Percentiles rank a stretch among this genome's conserved stretches.
phyloP scores from a whole-genome alignment of 73 alveolate species.

The Paramecium sonneborni region DNA sequence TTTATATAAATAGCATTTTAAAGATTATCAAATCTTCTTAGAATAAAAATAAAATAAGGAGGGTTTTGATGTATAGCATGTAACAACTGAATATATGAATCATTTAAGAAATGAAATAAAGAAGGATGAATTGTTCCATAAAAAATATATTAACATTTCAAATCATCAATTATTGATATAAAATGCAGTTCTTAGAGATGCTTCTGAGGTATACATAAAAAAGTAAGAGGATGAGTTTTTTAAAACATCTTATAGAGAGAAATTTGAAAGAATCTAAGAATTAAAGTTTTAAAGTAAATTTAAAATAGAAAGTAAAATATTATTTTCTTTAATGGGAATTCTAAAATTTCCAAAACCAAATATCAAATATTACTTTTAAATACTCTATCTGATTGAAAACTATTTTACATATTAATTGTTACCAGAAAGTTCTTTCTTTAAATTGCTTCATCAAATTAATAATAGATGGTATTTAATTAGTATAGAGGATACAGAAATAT shows the following conservation, averaged over 20 bases:
- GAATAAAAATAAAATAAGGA: neutral
- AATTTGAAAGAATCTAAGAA: slow-evolving; percentile 46
- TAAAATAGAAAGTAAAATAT: slow-evolving; percentile 39
- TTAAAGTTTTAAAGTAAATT: slow-evolving; percentile 28
- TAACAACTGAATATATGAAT: slow-evolving; percentile 18
- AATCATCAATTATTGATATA: slow-evolving; percentile 17
- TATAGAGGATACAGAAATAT: neutral
- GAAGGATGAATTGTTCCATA: slow-evolving; percentile 21
- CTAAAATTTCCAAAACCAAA: slow-evolving; percentile 52
- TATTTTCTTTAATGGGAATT: slow-evolving; percentile 47
- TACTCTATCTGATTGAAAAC: slow-evolving; percentile 17
- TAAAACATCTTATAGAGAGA: neutral
- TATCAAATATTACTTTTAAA: slow-evolving; percentile 39
- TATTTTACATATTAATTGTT: slow-evolving; percentile 41
- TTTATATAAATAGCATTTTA: neutral
- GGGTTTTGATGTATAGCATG: neutral
- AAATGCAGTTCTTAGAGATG: slow-evolving; percentile 48
- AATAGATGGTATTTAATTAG: slow-evolving; percentile 31
- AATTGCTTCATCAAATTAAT: neutral
- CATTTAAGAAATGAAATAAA: slow-evolving; percentile 52
- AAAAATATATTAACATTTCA: neutral
- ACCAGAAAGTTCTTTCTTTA: slow-evolving; percentile 39
- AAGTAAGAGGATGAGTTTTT: slow-evolving; percentile 26
- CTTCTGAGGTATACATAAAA: neutral
- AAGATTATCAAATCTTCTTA: neutral